Conservation (phyloP, 768 basidiomycete genomes). For the Russula emetica region DNA sequence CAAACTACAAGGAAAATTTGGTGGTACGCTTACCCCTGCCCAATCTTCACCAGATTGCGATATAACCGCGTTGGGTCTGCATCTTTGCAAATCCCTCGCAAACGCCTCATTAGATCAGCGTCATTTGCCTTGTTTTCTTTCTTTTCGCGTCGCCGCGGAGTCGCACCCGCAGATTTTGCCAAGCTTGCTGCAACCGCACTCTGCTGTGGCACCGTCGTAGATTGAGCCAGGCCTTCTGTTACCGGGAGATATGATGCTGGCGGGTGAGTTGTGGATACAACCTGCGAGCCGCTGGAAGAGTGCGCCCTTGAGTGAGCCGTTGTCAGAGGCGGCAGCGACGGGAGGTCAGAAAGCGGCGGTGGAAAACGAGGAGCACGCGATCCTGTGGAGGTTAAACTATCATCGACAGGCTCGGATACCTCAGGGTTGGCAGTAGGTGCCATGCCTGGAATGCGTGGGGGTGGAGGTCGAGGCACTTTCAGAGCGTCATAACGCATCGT, state of each 20-base stretch:
- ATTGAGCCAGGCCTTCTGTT: slow-evolving; percentile 35
- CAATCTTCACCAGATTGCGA: slow-evolving; percentile 90
- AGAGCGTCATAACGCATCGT: slow-evolving; percentile 45
- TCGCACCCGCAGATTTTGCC: slow-evolving; percentile 69
- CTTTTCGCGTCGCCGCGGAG: slow-evolving; percentile 56
- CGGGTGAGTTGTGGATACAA: slow-evolving; percentile 29
- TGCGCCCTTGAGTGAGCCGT: not conserved
- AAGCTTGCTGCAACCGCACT: slow-evolving; percentile 62
- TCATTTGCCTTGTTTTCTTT: slow-evolving; percentile 65
- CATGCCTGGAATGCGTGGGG: slow-evolving; percentile 18
- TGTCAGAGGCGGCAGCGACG: too few species aligned
- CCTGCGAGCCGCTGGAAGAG: slow-evolving; percentile 30
- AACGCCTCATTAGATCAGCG: slow-evolving; percentile 84
- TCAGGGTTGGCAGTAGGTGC: slow-evolving; percentile 19
- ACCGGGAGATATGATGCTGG: slow-evolving; percentile 55
- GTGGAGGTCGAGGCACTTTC: slow-evolving; percentile 34
- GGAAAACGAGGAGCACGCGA: too few species aligned
- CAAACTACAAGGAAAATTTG: not conserved
- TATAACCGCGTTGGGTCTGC: slow-evolving; percentile 95
- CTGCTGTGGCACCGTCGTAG: slow-evolving; percentile 36
- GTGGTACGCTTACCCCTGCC: slow-evolving; percentile 72
- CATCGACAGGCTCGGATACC: slow-evolving; percentile 16
- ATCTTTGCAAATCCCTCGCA: slow-evolving; percentile 94
- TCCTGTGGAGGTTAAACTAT: too few species aligned
- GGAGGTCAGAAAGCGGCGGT: too few species aligned